These are phyloP conservation scores for Rhododendron vialii DNA, from an alignment of 148 eudicot species.

Conservation along the genomic window DNA sequence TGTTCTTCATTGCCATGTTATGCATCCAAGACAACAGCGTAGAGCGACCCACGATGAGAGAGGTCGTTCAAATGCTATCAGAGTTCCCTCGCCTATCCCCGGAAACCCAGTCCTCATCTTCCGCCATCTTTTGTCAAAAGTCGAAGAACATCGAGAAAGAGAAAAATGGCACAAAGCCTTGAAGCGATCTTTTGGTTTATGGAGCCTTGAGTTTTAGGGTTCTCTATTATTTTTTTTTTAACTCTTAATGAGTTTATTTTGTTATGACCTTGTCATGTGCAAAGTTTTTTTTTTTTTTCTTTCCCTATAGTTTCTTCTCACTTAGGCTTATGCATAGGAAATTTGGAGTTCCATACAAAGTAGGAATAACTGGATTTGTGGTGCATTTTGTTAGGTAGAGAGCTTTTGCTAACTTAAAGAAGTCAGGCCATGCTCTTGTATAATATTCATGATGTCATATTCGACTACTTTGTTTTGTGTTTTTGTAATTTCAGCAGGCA, in stretches of 20 bases:
- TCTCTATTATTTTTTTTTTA: not conserved
- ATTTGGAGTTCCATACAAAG: slow-evolving; percentile 19
- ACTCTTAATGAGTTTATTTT: slow-evolving; percentile 12
- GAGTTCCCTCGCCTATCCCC: slow-evolving; percentile 42
- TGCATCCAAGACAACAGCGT: slow-evolving; percentile 84
- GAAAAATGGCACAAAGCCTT: slow-evolving; percentile 13
- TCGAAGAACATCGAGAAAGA: slow-evolving; percentile 15
- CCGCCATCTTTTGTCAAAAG: not conserved
- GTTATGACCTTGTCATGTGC: slow-evolving; percentile 9
- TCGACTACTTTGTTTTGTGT: not conserved
- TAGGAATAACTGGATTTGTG: slow-evolving; percentile 10
- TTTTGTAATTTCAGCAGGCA: not conserved
- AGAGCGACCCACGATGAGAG: slow-evolving; percentile 87
- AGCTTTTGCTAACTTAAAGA: not conserved
- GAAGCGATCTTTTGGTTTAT: slow-evolving; percentile 23
- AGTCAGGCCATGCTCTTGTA: not conserved
- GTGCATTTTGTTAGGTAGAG: not conserved
- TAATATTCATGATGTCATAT: not conserved
- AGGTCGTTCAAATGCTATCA: slow-evolving; percentile 83
- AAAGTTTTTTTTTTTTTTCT: slow-evolving; percentile 6
- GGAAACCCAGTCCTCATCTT: slow-evolving; percentile 15
- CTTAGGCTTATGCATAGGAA: slow-evolving; percentile 8
- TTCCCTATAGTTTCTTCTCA: not conserved
- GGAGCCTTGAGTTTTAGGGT: not conserved
- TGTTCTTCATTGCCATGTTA: slow-evolving; percentile 80